Conservation (phyloP, 148 eudicot genomes). For the Cornus controversa region DNA sequence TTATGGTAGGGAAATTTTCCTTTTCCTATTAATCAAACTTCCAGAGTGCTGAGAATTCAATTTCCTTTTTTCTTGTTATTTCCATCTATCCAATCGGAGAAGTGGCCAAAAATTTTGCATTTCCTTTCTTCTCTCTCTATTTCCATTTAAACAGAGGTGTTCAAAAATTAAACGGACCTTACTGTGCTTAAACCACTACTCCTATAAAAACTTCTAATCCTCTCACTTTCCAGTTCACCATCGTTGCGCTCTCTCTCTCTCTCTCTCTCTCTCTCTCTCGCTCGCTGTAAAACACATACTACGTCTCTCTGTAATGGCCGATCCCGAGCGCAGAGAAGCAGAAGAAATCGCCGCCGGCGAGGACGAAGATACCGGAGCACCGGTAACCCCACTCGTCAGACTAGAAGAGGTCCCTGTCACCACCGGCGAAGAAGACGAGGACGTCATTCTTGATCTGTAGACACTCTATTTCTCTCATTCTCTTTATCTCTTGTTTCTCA, state of each 20-base stretch:
- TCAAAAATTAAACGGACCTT: too few relatives aligned
- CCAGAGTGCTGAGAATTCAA: too few relatives aligned
- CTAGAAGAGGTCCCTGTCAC: constrained; percentile 73
- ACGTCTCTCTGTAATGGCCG: constrained; percentile 42
- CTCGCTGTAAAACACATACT: too few relatives aligned
- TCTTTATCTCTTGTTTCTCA: not conserved
- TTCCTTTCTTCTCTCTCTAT: too few relatives aligned
- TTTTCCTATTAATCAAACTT: too few relatives aligned
- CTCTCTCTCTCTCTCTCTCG: not conserved
- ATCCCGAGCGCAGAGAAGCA: constrained; percentile 55
- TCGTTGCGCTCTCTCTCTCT: not conserved
- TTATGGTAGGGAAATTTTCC: too few relatives aligned
- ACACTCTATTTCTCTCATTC: not conserved
- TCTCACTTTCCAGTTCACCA: too few relatives aligned
- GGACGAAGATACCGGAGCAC: constrained; percentile 87
- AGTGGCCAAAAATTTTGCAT: too few relatives aligned
- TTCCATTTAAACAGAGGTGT: too few relatives aligned
- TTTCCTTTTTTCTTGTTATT: too few relatives aligned
- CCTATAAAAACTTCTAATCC: not conserved
- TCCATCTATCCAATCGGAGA: too few relatives aligned
- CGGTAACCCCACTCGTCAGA: constrained; percentile 64
- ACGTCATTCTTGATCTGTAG: constrained; percentile 71
- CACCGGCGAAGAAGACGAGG: constrained; percentile 85
- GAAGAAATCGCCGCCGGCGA: constrained; percentile 51
- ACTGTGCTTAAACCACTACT: too few relatives aligned